phyloP scores from a whole-genome alignment of 331 rosid genomes.

The Quercus phellos region DNA sequence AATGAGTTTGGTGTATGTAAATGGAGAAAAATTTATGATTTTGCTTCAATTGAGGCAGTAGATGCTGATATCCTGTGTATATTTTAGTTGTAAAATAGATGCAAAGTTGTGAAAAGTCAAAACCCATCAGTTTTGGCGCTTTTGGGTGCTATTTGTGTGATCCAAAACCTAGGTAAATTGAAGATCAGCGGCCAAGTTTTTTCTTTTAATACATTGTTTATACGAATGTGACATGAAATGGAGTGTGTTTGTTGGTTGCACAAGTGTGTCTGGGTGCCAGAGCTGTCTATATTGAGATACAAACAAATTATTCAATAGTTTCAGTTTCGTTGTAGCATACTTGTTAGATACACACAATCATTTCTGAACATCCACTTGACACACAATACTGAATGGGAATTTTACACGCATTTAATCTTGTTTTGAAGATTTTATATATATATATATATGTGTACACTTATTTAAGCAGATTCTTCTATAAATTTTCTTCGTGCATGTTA shows the following conservation, averaged over 20 bases:
- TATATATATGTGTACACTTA: neutral
- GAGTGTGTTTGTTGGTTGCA: neutral
- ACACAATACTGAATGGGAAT: neutral
- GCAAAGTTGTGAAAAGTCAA: neutral
- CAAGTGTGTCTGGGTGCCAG: neutral
- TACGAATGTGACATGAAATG: neutral
- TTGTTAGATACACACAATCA: neutral
- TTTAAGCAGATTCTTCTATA: neutral
- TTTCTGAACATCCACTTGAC: neutral
- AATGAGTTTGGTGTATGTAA: neutral
- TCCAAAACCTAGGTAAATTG: neutral
- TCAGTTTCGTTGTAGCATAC: neutral
- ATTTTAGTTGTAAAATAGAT: neutral
- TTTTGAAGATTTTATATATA: neutral
- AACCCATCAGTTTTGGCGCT: neutral
- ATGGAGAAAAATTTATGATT: neutral
- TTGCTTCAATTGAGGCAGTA: neutral
- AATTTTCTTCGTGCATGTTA: neutral
- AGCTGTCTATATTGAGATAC: neutral
- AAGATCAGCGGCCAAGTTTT: neutral
- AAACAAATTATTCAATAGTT: neutral
- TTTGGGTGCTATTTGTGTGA: neutral
- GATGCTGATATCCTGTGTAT: neutral
- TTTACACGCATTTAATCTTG: neutral
- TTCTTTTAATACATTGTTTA: neutral